A percentile compares a stretch with the other conserved stretches of the same genome.
These are phyloP conservation scores for Neonectria faginata DNA, from an alignment of 2,329 filamentous ascomycete genomes.

Conservation along the genomic window DNA sequence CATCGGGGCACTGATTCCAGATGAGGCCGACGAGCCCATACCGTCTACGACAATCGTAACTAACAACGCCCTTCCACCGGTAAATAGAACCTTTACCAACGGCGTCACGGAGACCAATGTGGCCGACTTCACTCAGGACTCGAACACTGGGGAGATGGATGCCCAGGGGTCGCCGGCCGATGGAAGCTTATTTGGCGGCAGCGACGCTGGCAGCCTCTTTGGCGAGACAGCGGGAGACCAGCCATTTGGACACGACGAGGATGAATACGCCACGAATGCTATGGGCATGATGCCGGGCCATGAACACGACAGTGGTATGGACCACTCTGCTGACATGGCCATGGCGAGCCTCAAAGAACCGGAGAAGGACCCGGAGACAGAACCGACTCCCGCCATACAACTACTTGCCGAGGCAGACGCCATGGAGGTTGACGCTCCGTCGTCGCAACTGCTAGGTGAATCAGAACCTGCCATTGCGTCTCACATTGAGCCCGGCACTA, in stretches of 20 bases:
- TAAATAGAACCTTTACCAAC: slow-evolving; percentile 60
- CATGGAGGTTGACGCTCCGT: slow-evolving; percentile 47
- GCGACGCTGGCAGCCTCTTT: slow-evolving; percentile 85
- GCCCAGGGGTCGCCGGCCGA: slow-evolving; percentile 76
- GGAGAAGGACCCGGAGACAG: slow-evolving; percentile 44
- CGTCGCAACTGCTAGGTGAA: slow-evolving; percentile 28
- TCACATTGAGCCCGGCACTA: slow-evolving; percentile 21
- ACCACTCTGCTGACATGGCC: slow-evolving; percentile 58
- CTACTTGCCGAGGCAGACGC: slow-evolving; percentile 39
- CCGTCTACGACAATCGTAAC: slow-evolving; percentile 78
- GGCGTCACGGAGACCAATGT: slow-evolving; percentile 36
- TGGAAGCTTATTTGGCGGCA: slow-evolving; percentile 84
- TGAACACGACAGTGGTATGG: slow-evolving; percentile 56
- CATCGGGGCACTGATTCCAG: slow-evolving; percentile 79
- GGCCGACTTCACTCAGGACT: slow-evolving; percentile 39
- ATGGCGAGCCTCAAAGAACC: slow-evolving; percentile 50
- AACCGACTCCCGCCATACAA: slow-evolving; percentile 45
- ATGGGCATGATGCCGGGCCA: slow-evolving; percentile 67
- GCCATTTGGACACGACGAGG: slow-evolving; percentile 84
- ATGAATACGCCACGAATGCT: slow-evolving; percentile 78
- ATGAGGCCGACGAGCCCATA: slow-evolving; percentile 71
- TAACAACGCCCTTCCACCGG: slow-evolving; percentile 74
- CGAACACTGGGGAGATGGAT: slow-evolving; percentile 53
- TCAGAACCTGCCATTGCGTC: slow-evolving; percentile 30
- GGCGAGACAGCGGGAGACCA: slow-evolving; percentile 74